Evolutionary conservation across 2,329 filamentous ascomycete species (phyloP), one percentile per base, ranked within the genome.

Genomic region (Rutstroemia sp.): DNA sequence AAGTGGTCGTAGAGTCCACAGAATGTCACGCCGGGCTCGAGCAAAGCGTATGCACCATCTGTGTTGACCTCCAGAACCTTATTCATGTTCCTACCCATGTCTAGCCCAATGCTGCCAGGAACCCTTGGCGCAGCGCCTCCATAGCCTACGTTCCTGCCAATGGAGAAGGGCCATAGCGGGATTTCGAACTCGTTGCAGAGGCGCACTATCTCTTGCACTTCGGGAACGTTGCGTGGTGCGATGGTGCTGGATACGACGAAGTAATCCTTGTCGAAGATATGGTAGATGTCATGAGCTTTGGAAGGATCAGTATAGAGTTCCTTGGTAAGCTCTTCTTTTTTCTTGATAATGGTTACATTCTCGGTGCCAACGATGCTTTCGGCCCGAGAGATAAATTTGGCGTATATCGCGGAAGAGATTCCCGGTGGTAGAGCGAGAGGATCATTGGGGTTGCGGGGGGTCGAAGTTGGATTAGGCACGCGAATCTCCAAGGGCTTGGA

Each of bases 1-100:
- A 80, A 65, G 52, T 77, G 72, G n/a, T 80, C 72, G 58, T 81
- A 73, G 7, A 82, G 68, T 27, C 73, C 73, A 54, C 75, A 74
- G 62, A 75, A 82, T 0, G 78, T 77, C 0, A 82, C 79, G 1
- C 80, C 79, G 0, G 80, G 80, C 63, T 82, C 79, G 4, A 83
- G 72, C 0, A 82, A 67, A 44, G 72, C 76, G 54, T 72, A 79
- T 19, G 75, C 76, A 44, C 73, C 74, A 16, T 78, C 74, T 0
- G 71, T 72, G 62, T 79, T 75, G 14, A 82, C 73, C 39, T 79
- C 71, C 8, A 82, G 62, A 8, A 83, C 72, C 61, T 72, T 73
- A 63, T 77, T 76, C 79, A 83, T 79, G 42, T 76, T 71, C 41
- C 67, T 73, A 3, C 78, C 79, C n/a, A 81, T 70, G 58, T 81